Evolutionary conservation across 2,329 filamentous ascomycete species (phyloP), one percentile per base, ranked within the genome.

Genomic region (Hypomyces perniciosus): DNA sequence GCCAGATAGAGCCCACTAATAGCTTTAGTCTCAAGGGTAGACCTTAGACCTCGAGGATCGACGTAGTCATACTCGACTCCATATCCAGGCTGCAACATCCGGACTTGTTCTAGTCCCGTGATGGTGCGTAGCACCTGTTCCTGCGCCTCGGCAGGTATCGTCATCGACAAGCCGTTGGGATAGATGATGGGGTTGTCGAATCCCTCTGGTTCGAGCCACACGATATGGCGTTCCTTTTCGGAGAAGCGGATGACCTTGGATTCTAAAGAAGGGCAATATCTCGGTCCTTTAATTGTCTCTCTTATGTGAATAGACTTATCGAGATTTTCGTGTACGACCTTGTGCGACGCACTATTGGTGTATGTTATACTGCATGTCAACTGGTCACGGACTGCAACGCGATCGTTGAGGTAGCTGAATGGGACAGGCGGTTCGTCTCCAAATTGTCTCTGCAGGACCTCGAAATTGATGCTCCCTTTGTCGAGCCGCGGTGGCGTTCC

Each of bases 11-110:
- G 80, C 1, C 93, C 93, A 6, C 76, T 75, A 55, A 99, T 96
- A 26, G 86, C 79, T 69, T 97, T 99, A 1, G 93, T 97, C 68
- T 99, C 93, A 6, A 99, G 80, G 0, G 91, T 93, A n/a, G 87
- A 83, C 57, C 85, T 86, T 4, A 99, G 77, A 59, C 87, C 86
- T 47, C 93, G 85, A 13, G 93, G 93, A 64, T 99, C 93, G 13
- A 99, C 89, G 67, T 99, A 99, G 72, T 97, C 93, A 68, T 99
- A 99, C 67, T 99, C 93, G 2, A 99, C 93, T 6, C 93, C 93
- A 62, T 99, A 99, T 7, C 92, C 93, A 1, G 92, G 86, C 62
- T 97, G 92, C 6, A 95, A 79, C 91, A 99, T 96, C 28, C 77
- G 83, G 4, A 90, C 90, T 53, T 91, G 83, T 63, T 97, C 92